Evolutionary conservation across 805 yeast genomes (phyloP), one percentile per base, ranked within the genome.

Genomic region (Zygoascus tannicola): DNA sequence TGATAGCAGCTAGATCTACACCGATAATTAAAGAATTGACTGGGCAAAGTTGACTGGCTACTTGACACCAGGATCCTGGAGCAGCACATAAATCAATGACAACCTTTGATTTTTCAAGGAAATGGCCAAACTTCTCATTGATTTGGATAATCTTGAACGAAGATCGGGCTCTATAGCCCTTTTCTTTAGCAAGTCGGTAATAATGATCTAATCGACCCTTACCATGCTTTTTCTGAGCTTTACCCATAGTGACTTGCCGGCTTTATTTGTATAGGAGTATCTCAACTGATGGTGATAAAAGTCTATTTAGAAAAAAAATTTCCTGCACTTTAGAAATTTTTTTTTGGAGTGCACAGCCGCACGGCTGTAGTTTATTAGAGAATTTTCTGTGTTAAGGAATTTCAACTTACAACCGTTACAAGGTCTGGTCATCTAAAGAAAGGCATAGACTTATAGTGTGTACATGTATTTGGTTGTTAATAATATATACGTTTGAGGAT

Each of bases 31-130:
- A 73, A 0, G 97, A 85, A 64, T 87, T 86, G 1, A 87, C 71
- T 1, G 98, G 97, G 67, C 97, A 87, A 43, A 86, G 65, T 49
- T 87, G 84, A 1, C 95, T 79, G 0, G 98, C 98, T 36, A 92
- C 97, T 69, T 92, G 98, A 74, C 98, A 92, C 98, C 98, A 92
- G 3, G 97, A 86, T 45, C 98, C 98, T 35, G 97, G 97, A 8
- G 98, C 98, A 43, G 97, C 97, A 80, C 98, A 92, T 56, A 92
- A 72, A 74, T 92, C 98, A 42, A 92, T 85, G 36, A 92, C 96
- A 35, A 92, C 97, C 63, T 86, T 92, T 16, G 96, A 85, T 60
- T 85, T 84, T 56, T 88, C 96, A 43, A 88, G 68, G 62, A 92
- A 92, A 65, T 88, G 95, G 30, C 97, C 97, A 71, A 78, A 92